These are phyloP conservation scores for Blastobotrys attinorum DNA, from an alignment of 805 yeast genomes.

Conservation along the genomic window DNA sequence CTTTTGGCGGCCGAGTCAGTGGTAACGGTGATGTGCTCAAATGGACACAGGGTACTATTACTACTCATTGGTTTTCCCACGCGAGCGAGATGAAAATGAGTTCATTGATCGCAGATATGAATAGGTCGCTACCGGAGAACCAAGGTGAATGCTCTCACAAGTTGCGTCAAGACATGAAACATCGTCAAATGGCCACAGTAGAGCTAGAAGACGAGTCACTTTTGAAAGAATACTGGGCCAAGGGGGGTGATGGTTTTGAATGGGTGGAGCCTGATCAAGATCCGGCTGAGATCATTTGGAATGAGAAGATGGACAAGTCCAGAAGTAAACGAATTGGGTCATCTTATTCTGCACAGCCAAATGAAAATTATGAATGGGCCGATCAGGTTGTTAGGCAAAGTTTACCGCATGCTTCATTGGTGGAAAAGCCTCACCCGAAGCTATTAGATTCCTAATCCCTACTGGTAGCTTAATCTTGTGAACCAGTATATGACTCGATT, in stretches of 20 bases:
- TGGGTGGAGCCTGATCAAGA: slow-evolving; percentile 91
- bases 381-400: slow-evolving; percentile 20
- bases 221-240: slow-evolving; percentile 79
- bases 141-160: slow-evolving; percentile 32
- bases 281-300: slow-evolving; percentile 54
- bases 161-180: slow-evolving; percentile 26
- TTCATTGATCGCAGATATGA: slow-evolving; percentile 56
- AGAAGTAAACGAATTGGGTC: slow-evolving; percentile 16
- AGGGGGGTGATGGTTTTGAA: slow-evolving; percentile 78
- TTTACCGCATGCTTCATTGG: slow-evolving; percentile 29
- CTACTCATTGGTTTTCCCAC: slow-evolving; percentile 54
- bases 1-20: slow-evolving; percentile 41
- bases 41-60: slow-evolving; percentile 60
- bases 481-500: too few species aligned
- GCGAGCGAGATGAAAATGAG: slow-evolving; percentile 64
- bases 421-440: too few species aligned
- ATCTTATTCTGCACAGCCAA: slow-evolving; percentile 13
- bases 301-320: slow-evolving; percentile 22
- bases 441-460: too few species aligned
- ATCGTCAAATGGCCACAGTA: slow-evolving; percentile 30
- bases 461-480: too few species aligned
- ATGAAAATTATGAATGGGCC: slow-evolving; percentile 20
- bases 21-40: slow-evolving; percentile 49
- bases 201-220: slow-evolving; percentile 57
- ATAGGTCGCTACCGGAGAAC: slow-evolving; percentile 38